Base-by-base conservation (phyloP, 805 yeast genomes). In the Starmerella apis region DNA sequence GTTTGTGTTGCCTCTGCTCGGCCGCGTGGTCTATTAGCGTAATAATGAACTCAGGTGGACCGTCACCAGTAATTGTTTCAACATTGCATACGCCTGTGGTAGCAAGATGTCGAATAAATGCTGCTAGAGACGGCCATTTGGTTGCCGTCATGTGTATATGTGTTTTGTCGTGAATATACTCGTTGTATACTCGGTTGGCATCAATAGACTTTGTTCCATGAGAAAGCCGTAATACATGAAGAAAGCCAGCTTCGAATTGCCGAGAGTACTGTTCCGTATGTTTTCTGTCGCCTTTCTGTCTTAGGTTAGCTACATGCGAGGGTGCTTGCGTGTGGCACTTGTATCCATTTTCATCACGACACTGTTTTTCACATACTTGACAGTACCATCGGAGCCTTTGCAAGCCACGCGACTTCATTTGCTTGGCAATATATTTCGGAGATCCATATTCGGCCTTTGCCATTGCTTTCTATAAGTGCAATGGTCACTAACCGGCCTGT, bases 311-410 rank as follows among this genome's bases (percentile, higher is more conserved):
- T 43, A 75, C 65, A 63, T 92, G 99, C 1, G 83, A 71, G 41
- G 84, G 86, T n/a, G 94, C 80, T 55, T 74, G 72, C n/a, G 81
- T 73, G 64, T 92, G 99, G 60, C 90, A 83, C 60, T 83, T 82
- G 70, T 84, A 92, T 23, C 98, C 99, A 67, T 92, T 90, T 55
- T 84, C 94, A 64, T 94, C 99, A 49, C 96, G 70, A 64, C 97
- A 88, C 67, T 92, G 99, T 61, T 90, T 86, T 62, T 75, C 78
- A 61, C 99, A 92, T 2, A 86, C 74, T 64, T 71, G 97, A 65
- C 99, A 92, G 66, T 87, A 94, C 73, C 78, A 90, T 53, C 78
- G 73, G 47, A 92, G 75, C 61, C 84, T 80, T 66, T 88, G 96
- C 23, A 88, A 78, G 2, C 97, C 97, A 43, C 77, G 72, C 23